A percentile compares a stretch with the other conserved stretches of the same genome.
Evolutionary conservation across 306 rosid species (phyloP).

Genomic region (Sindora glabra): DNA sequence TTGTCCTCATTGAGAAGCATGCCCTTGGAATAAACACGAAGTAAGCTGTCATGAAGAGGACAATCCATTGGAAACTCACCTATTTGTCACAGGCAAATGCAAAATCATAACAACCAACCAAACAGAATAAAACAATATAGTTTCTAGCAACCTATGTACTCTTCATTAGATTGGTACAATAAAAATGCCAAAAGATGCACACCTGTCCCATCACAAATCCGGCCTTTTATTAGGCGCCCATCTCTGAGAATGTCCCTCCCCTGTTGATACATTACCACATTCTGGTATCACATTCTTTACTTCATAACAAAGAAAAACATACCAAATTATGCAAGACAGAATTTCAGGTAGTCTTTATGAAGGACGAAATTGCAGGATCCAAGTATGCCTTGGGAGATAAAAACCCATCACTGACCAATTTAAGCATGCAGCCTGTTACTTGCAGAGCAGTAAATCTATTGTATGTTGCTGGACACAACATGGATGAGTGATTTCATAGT

Average conservation of each 20-base stretch:
- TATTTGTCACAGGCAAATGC: constrained; percentile 28
- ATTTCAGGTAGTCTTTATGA: neutral
- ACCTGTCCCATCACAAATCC: constrained; percentile 91
- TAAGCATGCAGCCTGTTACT: neutral
- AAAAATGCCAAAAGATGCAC: too few species aligned
- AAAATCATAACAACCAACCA: constrained; percentile 14
- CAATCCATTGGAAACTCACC: constrained; percentile 99
- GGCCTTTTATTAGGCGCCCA: constrained; percentile 86
- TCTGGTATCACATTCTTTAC: constrained; percentile 8
- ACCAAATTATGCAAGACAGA: neutral
- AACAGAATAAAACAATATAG: too few species aligned
- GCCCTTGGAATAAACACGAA: constrained; percentile 86
- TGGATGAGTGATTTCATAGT: neutral
- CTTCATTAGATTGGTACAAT: neutral
- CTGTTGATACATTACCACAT: constrained; percentile 36
- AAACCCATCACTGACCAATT: neutral
- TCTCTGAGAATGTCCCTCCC: constrained; percentile 98
- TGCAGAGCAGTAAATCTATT: neutral
- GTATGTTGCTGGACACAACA: constrained; percentile 1
- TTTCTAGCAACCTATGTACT: neutral
- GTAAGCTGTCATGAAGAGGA: constrained; percentile 95
- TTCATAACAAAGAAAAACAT: neutral
- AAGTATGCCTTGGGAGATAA: neutral
- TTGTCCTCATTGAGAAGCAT: constrained; percentile 61
- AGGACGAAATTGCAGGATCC: neutral